phyloP scores from a whole-genome alignment of 164 flowering plant genomes.

The Dillenia turbinata region DNA sequence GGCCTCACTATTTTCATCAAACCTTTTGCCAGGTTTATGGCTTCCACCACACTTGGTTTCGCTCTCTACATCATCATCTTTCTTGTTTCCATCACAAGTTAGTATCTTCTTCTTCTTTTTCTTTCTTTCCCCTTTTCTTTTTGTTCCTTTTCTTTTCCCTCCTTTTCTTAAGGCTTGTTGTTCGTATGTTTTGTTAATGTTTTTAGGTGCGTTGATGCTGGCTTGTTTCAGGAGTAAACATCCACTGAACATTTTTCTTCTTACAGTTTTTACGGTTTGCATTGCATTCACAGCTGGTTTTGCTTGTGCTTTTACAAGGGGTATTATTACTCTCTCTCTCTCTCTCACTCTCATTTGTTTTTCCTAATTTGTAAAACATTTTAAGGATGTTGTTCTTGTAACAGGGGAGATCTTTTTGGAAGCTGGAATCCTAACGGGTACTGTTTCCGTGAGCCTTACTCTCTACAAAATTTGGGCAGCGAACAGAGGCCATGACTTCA shows the following conservation, averaged over 20 bases:
- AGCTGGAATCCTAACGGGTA: slow-evolving; percentile 33
- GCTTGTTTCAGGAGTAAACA: slow-evolving; percentile 39
- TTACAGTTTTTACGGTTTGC: slow-evolving; percentile 46
- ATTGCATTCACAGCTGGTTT: slow-evolving; percentile 57
- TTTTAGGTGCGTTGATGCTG: slow-evolving; percentile 57
- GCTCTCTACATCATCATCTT: slow-evolving; percentile 38
- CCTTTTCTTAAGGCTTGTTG: neutral
- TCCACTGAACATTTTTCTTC: slow-evolving; percentile 61
- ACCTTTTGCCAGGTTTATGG: slow-evolving; percentile 41
- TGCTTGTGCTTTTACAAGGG: slow-evolving; percentile 55
- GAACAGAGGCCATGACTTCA: slow-evolving; percentile 44
- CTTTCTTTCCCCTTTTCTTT: neutral
- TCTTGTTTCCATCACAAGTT: slow-evolving; percentile 48
- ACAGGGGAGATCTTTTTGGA: slow-evolving; percentile 41
- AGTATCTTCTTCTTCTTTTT: neutral
- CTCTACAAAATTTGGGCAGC: slow-evolving; percentile 58
- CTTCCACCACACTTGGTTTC: slow-evolving; percentile 34
- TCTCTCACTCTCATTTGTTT: neutral
- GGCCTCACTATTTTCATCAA: slow-evolving; percentile 42
- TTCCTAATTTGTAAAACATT: no score
- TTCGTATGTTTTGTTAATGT: slow-evolving; percentile 3
- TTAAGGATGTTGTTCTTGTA: neutral
- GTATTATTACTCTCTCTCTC: slow-evolving; percentile 14
- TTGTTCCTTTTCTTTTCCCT: neutral
- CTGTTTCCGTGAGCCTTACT: slow-evolving; percentile 40